Percentiles rank a stretch among this genome's conserved stretches.
These are phyloP conservation scores for Ceratopteris richardii DNA, from an alignment of 75 land plant genomes.

Conservation along the genomic window DNA sequence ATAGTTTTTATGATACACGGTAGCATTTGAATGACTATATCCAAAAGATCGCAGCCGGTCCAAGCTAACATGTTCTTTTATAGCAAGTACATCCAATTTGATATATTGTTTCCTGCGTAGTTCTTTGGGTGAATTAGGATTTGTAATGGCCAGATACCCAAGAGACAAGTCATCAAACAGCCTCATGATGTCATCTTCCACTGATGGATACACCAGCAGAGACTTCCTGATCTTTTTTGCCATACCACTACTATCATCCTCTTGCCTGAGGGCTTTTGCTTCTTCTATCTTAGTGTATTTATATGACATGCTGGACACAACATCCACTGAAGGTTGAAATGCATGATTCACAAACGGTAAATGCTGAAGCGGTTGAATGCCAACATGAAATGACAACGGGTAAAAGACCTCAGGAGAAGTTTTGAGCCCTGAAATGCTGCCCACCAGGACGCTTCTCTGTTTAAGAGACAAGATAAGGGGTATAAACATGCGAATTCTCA, in stretches of 20 bases:
- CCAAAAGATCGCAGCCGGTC: slow-evolving; percentile 17
- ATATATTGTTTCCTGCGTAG: slow-evolving; percentile 7
- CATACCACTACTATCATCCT: slow-evolving; percentile 26
- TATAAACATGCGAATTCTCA: slow-evolving; percentile 39
- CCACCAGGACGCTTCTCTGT: slow-evolving; percentile 45
- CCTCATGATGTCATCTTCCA: slow-evolving; percentile 6
- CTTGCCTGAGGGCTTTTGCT: slow-evolving; percentile 32
- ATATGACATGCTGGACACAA: slow-evolving; percentile 18
- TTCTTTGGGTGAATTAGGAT: slow-evolving; percentile 10
- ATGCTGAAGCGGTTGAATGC: slow-evolving; percentile 12
- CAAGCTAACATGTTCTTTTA: slow-evolving; percentile 35
- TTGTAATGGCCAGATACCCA: slow-evolving; percentile 10
- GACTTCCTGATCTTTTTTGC: slow-evolving; percentile 35
- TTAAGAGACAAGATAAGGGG: slow-evolving; percentile 42
- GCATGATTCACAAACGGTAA: too few species aligned
- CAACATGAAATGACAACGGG: slow-evolving; percentile 38
- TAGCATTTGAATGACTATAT: neutral
- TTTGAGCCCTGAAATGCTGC: too few species aligned
- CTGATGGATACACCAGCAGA: slow-evolving; percentile 41
- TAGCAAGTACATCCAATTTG: slow-evolving; percentile 36
- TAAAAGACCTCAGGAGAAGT: slow-evolving; percentile 15
- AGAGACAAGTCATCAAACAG: slow-evolving; percentile 50
- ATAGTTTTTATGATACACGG: neutral
- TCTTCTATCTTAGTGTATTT: slow-evolving; percentile 30
- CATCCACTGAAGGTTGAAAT: too few species aligned